Evolutionary conservation across 129 eudicot species (phyloP).

Genomic region (Ambrosia trifida): DNA sequence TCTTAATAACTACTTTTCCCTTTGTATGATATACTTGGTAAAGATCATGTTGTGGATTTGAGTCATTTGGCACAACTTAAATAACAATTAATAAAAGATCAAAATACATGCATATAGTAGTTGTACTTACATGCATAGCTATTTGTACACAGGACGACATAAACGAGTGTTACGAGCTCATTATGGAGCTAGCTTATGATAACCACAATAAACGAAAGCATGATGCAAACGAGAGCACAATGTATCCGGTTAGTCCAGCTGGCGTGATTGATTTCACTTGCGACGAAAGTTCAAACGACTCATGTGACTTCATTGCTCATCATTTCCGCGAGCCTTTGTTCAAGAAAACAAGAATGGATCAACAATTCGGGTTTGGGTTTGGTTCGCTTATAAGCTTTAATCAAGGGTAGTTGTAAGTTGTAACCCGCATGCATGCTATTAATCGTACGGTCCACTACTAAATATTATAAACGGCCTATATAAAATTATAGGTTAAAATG

Average conservation of each 20-base stretch:
- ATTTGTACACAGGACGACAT: constrained; percentile 46
- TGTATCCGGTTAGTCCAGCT: constrained; percentile 42
- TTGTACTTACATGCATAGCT: constrained; percentile 1
- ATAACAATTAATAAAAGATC: neutral
- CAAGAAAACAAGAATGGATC: constrained; percentile 29
- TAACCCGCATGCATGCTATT: neutral
- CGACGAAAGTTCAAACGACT: constrained; percentile 42
- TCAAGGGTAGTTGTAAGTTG: neutral
- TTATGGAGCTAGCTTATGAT: constrained; percentile 24
- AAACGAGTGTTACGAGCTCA: constrained; percentile 50
- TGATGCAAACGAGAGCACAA: constrained; percentile 8
- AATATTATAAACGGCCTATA: neutral
- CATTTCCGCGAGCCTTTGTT: constrained; percentile 17
- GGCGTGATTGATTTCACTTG: constrained; percentile 62
- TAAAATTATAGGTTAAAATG: constrained; percentile 20
- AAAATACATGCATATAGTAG: neutral
- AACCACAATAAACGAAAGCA: constrained; percentile 40
- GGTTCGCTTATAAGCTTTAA: constrained; percentile 26
- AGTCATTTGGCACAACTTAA: constrained; percentile 2
- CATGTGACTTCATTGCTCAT: constrained; percentile 20
- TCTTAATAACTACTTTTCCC: constrained; percentile 6
- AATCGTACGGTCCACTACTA: constrained; percentile 23
- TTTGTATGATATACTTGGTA: constrained; percentile 18
- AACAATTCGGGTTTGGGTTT: constrained; percentile 24
- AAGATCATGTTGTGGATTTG: constrained; percentile 3